Conservation (phyloP, 1,284 basidiomycete species). For the Coniferiporia weirii region DNA sequence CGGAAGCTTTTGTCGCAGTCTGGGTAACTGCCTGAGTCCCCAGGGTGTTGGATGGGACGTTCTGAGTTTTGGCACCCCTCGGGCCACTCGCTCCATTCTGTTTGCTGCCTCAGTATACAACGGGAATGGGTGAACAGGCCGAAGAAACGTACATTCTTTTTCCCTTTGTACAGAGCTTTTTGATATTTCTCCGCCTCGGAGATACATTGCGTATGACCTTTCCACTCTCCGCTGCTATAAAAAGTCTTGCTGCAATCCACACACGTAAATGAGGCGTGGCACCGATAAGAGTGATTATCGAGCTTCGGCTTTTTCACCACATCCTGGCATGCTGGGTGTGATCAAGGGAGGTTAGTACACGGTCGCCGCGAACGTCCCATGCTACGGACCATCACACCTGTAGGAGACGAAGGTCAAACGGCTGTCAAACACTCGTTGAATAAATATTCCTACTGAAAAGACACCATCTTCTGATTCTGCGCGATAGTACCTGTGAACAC, state of each 20-base stretch:
- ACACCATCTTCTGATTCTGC: slow-evolving; percentile 39
- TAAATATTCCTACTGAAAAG: slow-evolving; percentile 44
- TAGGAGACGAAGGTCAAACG: neutral
- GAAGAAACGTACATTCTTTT: slow-evolving; percentile 44
- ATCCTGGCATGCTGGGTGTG: slow-evolving; percentile 61
- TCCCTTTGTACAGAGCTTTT: slow-evolving; percentile 77
- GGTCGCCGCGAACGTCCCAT: too few species aligned
- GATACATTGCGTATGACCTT: slow-evolving; percentile 79
- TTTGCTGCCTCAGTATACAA: neutral
- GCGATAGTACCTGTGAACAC: too few species aligned
- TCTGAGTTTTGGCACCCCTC: neutral
- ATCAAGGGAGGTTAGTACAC: too few species aligned
- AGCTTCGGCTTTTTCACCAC: slow-evolving; percentile 91
- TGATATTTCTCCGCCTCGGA: slow-evolving; percentile 91
- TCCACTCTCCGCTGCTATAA: slow-evolving; percentile 68
- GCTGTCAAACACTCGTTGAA: neutral
- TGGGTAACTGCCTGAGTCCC: slow-evolving; percentile 3
- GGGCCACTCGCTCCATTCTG: slow-evolving; percentile 4
- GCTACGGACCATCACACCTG: slow-evolving; percentile 44
- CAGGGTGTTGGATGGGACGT: slow-evolving; percentile 12
- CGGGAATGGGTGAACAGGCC: neutral
- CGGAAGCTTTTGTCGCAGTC: slow-evolving; percentile 19
- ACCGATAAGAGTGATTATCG: slow-evolving; percentile 59
- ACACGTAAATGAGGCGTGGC: slow-evolving; percentile 74
- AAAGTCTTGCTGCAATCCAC: slow-evolving; percentile 86